Conservation (phyloP, 2,329 filamentous ascomycete species). For the Botryotinia convoluta region DNA sequence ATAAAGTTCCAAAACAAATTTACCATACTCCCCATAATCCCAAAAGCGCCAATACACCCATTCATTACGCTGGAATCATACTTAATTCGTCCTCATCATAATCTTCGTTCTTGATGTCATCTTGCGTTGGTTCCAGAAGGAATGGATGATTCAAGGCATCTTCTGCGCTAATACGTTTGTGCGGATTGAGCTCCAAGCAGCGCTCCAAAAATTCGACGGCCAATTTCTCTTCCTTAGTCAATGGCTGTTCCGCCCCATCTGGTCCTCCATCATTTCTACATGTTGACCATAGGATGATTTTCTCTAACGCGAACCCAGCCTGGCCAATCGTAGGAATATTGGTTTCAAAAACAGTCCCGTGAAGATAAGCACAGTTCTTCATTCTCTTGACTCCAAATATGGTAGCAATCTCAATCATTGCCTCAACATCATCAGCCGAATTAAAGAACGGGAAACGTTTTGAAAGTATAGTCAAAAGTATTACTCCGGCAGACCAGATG, state of each 20-base stretch:
- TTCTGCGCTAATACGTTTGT: slow-evolving; percentile 68
- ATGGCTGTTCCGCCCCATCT: slow-evolving; percentile 46
- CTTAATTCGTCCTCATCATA: slow-evolving; percentile 31
- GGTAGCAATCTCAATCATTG: slow-evolving; percentile 93
- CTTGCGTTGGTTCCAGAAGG: slow-evolving; percentile 47
- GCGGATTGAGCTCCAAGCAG: slow-evolving; percentile 75
- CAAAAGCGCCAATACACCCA: slow-evolving; percentile 8
- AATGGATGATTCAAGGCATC: slow-evolving; percentile 75
- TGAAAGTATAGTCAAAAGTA: slow-evolving; percentile 89
- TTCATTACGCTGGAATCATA: slow-evolving; percentile 16
- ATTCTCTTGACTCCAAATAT: slow-evolving; percentile 87
- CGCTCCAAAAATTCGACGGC: slow-evolving; percentile 69
- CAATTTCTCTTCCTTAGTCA: slow-evolving; percentile 66
- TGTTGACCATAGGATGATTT: slow-evolving; percentile 94
- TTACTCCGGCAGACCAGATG: slow-evolving; percentile 96
- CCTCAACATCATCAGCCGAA: slow-evolving; percentile 95
- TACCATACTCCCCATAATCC: slow-evolving; percentile 21
- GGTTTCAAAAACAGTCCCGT: slow-evolving; percentile 89
- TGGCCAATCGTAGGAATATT: slow-evolving; percentile 88
- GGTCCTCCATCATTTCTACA: slow-evolving; percentile 64
- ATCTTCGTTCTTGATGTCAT: slow-evolving; percentile 52
- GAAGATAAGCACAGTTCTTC: slow-evolving; percentile 76
- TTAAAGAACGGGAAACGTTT: slow-evolving; percentile 98
- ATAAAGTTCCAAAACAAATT: slow-evolving; percentile 20
- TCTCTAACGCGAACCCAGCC: slow-evolving; percentile 82